A percentile compares a stretch with the other conserved stretches of the same genome.
Conservation (phyloP, 1,284 basidiomycete genomes). For the Ustilago cynodontis region DNA sequence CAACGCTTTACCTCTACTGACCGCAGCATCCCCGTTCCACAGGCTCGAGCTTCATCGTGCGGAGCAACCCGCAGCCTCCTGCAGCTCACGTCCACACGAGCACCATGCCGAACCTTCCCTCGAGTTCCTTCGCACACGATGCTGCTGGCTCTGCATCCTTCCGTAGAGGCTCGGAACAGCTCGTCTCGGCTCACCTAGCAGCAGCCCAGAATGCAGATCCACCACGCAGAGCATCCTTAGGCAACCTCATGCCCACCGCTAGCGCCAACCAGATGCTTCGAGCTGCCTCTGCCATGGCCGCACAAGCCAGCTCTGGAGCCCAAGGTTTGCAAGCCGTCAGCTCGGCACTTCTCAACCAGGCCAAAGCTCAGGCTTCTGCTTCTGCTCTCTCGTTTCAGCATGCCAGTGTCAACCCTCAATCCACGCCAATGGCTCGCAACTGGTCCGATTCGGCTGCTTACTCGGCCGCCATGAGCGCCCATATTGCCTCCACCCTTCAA, state of each 20-base stretch:
- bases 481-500: conserved; percentile 43
- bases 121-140: conserved; percentile 24
- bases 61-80: too few relatives aligned
- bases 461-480: conserved; percentile 58
- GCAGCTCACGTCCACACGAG: too few relatives aligned
- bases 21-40: too few relatives aligned
- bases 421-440: conserved; percentile 39
- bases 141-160: conserved; percentile 12
- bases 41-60: too few relatives aligned
- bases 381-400: conserved; percentile 17
- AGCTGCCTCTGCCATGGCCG: conserved; percentile 54
- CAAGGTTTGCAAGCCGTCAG: conserved; percentile 56
- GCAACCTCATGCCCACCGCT: conserved; percentile 12
- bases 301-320: conserved; percentile 51
- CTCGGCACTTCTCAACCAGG: conserved; percentile 53
- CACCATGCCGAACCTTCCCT: conserved; percentile 38
- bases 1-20: not conserved
- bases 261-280: conserved; percentile 57
- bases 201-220: not conserved
- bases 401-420: conserved; percentile 8
- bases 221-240: conserved; percentile 33
- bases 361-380: conserved; percentile 46
- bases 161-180: conserved; percentile 46
- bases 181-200: not conserved
- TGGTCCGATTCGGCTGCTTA: conserved; percentile 46